Conservation (phyloP, 2,329 filamentous ascomycete genomes). For the Ilyonectria mors-panacis region DNA sequence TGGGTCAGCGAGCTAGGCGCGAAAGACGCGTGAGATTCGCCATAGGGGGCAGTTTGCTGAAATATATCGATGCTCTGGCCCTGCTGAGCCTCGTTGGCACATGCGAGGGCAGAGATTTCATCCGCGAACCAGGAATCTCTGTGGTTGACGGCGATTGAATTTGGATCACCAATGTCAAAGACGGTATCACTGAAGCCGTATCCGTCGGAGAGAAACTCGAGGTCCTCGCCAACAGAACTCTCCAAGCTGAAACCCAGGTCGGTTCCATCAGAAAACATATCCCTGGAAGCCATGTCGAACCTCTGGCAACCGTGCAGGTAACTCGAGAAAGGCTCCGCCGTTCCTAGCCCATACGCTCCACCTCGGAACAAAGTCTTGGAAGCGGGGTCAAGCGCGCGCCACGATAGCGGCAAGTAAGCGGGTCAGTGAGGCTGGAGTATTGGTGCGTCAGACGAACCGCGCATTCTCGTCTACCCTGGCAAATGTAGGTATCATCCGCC, state of each 20-base stretch:
- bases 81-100: background rate
- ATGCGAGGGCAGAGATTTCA: constrained; percentile 7
- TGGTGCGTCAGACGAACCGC: no score
- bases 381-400: background rate
- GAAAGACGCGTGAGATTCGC: background rate
- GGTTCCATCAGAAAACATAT: background rate
- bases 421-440: background rate
- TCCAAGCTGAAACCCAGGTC: constrained; percentile 8
- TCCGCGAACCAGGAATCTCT: constrained; percentile 13
- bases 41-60: background rate
- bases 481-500: background rate
- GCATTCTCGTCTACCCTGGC: background rate
- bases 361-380: background rate
- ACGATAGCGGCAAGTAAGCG: background rate
- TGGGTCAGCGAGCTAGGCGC: background rate
- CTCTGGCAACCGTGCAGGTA: background rate
- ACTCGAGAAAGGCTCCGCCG: background rate
- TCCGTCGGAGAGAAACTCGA: constrained; percentile 16
- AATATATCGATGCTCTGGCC: background rate
- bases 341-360: background rate
- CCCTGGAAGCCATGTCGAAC: constrained; percentile 8
- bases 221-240: background rate
- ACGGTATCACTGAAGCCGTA: background rate
- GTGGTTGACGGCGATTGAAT: background rate
- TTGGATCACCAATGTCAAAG: background rate